Evolutionary conservation across 2,329 filamentous ascomycete genomes (phyloP).

Genomic region (Neocatenulostroma microsporum): DNA sequence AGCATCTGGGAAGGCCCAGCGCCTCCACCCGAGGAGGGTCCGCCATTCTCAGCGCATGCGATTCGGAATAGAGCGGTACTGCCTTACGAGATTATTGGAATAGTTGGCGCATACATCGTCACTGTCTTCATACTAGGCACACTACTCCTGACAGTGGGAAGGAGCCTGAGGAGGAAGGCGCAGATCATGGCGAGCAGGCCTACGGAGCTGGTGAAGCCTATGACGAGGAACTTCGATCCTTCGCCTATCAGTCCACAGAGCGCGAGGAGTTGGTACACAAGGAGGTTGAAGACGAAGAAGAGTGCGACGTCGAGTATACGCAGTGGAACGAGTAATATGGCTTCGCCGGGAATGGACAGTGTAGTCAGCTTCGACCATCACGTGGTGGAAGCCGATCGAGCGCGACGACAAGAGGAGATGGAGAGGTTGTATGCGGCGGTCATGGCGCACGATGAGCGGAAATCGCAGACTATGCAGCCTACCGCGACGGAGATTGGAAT

Average conservation of each 20-base stretch:
- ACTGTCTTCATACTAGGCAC: conserved; percentile 67
- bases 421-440: conserved; percentile 88
- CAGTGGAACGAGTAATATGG: conserved; percentile 37
- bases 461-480: conserved; percentile 1
- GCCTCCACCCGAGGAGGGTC: conserved; percentile 53
- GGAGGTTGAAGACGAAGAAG: conserved; percentile 18
- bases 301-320: conserved; percentile 22
- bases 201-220: conserved; percentile 50
- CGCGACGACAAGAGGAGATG: conserved; percentile 71
- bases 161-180: conserved; percentile 37
- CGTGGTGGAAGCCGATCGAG: conserved; percentile 65
- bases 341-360: conserved; percentile 44
- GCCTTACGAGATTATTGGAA: conserved; percentile 73
- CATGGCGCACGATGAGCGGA: conserved; percentile 68
- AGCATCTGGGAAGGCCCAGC: conserved; percentile 50
- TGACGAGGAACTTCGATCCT: conserved; percentile 27
- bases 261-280: conserved; percentile 23
- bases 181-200: conserved; percentile 46
- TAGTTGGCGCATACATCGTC: conserved; percentile 74
- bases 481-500: not conserved
- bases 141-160: conserved; percentile 42
- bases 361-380: conserved; percentile 68
- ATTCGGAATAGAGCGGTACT: conserved; percentile 57
- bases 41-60: conserved; percentile 51
- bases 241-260: conserved; percentile 27